A percentile compares a stretch with the other conserved stretches of the same genome.
These are phyloP conservation scores for Ustilago shanxiensis DNA, from an alignment of 1,284 basidiomycete genomes.

Conservation along the genomic window DNA sequence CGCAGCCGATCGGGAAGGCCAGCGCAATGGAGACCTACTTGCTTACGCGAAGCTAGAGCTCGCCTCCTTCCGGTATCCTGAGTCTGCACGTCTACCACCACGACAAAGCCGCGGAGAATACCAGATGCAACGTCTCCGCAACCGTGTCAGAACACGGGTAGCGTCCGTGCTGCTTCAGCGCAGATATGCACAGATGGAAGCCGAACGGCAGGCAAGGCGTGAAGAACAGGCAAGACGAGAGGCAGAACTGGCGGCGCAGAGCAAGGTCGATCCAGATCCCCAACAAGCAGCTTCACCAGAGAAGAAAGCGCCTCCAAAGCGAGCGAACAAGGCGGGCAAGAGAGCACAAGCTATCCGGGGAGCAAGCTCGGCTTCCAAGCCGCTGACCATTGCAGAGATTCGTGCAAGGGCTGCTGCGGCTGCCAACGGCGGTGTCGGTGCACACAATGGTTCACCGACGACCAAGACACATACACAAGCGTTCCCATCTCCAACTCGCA, in stretches of 20 bases:
- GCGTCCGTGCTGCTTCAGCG: constrained; percentile 15
- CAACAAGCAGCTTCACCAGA: constrained; percentile 7
- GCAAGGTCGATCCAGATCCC: background rate
- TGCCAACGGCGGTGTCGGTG: constrained; percentile 3
- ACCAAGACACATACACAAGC: constrained; percentile 4
- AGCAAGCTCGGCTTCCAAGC: constrained; percentile 19
- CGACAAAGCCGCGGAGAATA: constrained; percentile 25
- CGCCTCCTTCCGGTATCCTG: background rate
- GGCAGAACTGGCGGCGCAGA: background rate
- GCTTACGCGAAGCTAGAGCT: background rate
- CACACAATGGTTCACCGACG: background rate
- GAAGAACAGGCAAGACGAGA: constrained; percentile 6
- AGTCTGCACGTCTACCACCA: constrained; percentile 14
- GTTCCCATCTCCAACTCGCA: background rate
- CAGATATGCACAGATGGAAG: constrained; percentile 8
- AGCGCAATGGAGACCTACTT: constrained; percentile 2
- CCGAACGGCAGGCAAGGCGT: constrained; percentile 2
- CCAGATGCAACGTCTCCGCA: background rate
- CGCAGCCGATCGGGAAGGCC: background rate
- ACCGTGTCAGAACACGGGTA: constrained; percentile 30
- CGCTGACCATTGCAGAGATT: constrained; percentile 43
- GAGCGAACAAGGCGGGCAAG: constrained; percentile 33
- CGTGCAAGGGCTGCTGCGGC: constrained; percentile 30
- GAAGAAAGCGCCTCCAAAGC: constrained; percentile 22
- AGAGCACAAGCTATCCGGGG: constrained; percentile 41